Evolutionary conservation across 768 basidiomycete genomes (phyloP), one percentile per base, ranked within the genome.

Genomic region (Symmetrospora coprosmae): DNA sequence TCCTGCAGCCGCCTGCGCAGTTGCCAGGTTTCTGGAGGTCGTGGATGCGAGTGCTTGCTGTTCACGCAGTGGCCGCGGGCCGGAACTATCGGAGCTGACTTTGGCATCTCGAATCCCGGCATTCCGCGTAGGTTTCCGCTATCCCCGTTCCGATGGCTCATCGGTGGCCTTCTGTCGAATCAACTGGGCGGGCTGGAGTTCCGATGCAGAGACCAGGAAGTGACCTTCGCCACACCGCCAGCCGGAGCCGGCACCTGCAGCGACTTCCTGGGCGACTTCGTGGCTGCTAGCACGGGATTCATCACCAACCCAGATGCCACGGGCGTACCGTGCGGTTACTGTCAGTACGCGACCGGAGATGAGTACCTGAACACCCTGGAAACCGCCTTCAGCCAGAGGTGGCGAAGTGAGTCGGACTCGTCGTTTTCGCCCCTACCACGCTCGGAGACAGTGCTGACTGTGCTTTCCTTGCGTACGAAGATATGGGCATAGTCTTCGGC

Each of bases 1-100:
- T 84, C 35, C 68, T 85, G 2, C 84, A 85, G 65, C 83, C 83
- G 4, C 82, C 74, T 67, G 65, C 75, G 8, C 74, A 75, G 17
- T 77, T 85, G 79, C 73, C 74, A 16, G 37, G 58, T 48, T 75
- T 75, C 73, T 85, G 83, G 83, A 1, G 63, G 0, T 68, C 71
- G 50, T 85, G 83, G 82, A n/a, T n/a, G n/a, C n/a, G n/a, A n/a
- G n/a, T n/a, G n/a, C n/a, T n/a, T n/a, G n/a, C n/a, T n/a, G n/a
- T n/a, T n/a, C n/a, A n/a, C n/a, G n/a, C n/a, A n/a, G n/a, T n/a
- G n/a, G n/a, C n/a, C n/a, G n/a, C n/a, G n/a, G n/a, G n/a, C n/a
- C n/a, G n/a, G n/a, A n/a, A n/a, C n/a, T n/a, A n/a, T n/a, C n/a
- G n/a, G n/a, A n/a, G n/a, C n/a, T n/a, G n/a, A n/a, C n/a, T n/a